Conservation (phyloP, 116 monocot genomes). For the Dioscorea cayenensis region DNA sequence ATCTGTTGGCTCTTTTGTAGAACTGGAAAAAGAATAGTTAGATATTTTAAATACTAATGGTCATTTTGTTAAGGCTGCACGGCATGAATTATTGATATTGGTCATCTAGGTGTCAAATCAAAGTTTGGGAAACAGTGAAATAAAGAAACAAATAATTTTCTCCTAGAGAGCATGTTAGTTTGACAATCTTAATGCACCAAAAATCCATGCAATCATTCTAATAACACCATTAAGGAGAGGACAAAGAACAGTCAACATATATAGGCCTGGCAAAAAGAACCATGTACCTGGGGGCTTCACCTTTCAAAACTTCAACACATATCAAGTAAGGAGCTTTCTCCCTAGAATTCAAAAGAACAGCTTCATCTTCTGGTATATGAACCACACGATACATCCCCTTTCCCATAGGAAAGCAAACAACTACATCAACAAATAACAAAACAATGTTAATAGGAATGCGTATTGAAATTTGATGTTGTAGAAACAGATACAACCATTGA, state of each 20-base stretch:
- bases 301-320: slow-evolving; percentile 96
- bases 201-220: background rate
- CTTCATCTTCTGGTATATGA: slow-evolving; percentile 93
- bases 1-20: slow-evolving; percentile 52
- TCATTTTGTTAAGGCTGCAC: background rate
- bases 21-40: slow-evolving; percentile 28
- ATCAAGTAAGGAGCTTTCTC: slow-evolving; percentile 98
- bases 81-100: background rate
- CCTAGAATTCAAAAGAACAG: slow-evolving; percentile 88
- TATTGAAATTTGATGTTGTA: background rate
- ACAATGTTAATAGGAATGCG: background rate
- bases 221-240: background rate
- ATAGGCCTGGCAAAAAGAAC: background rate
- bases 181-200: background rate
- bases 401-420: slow-evolving; percentile 98
- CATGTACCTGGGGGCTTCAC: slow-evolving; percentile 79
- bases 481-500: background rate
- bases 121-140: background rate
- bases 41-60: background rate
- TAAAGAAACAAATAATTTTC: background rate
- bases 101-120: background rate
- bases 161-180: background rate
- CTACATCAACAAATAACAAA: slow-evolving; percentile 16
- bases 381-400: slow-evolving; percentile 93
- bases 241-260: background rate